phyloP scores from a whole-genome alignment of 2,329 filamentous ascomycete species.

The Verticillium alfalfae region DNA sequence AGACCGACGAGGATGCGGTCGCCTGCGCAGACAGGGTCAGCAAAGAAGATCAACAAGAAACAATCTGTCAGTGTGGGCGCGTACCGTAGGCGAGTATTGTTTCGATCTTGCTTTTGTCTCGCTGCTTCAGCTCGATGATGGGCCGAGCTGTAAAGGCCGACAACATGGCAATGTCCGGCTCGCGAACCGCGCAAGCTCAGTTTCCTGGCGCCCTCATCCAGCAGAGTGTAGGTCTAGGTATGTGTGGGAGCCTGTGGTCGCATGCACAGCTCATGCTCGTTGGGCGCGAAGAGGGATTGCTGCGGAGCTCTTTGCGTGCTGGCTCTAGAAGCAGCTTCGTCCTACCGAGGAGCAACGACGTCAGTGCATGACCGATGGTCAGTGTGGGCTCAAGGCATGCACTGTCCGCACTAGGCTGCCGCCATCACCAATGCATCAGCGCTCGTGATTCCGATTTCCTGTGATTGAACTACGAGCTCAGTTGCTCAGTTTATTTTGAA shows the following conservation, averaged over 20 bases:
- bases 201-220: not conserved
- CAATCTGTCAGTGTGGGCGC: constrained; percentile 7
- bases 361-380: not conserved
- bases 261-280: not conserved
- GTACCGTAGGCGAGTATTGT: constrained; percentile 85
- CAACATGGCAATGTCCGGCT: constrained; percentile 66
- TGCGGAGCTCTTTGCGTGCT: not conserved
- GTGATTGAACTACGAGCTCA: no score
- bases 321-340: not conserved
- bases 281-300: not conserved
- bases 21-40: constrained; percentile 42
- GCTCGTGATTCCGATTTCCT: not conserved
- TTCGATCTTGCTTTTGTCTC: constrained; percentile 97
- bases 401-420: not conserved
- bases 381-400: not conserved
- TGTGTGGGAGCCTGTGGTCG: not conserved
- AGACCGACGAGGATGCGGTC: constrained; percentile 89
- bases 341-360: not conserved
- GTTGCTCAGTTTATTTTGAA: no score
- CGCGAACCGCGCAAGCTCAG: constrained; percentile 13
- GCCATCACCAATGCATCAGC: not conserved
- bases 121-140: constrained; percentile 92
- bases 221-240: not conserved
- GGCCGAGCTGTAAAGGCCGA: constrained; percentile 95
- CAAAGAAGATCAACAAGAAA: not conserved